Evolutionary conservation across 2,329 filamentous ascomycete species (phyloP), one percentile per base, ranked within the genome.

Genomic region (Alternaria tenuissima): DNA sequence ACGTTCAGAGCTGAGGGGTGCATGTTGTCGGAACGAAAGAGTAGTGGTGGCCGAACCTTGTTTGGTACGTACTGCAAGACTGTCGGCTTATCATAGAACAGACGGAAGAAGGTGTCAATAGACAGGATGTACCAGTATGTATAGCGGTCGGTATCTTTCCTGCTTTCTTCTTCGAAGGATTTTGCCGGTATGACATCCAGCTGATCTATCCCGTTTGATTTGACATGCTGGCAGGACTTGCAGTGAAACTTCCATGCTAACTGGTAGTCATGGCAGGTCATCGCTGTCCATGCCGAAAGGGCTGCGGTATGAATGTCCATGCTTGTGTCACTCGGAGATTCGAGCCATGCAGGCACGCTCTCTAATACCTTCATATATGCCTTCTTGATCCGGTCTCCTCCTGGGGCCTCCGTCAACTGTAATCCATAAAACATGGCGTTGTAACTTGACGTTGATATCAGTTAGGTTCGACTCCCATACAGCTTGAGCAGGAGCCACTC

Each of bases 241-340:
- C 65, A 63, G 49, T 76, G 73, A 22, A 76, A 73, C 22, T 69
- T 71, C 70, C 72, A 76, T 3, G 69, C 65, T 7, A 74, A 57
- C 36, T 73, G 71, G 41, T 73, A 73, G 24, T 76, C 71, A 12
- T 72, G 69, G 41, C 70, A 69, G 34, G 58, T 68, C 34, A 72
- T 65, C 3, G 67, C 64, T 16, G 70, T 70, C 72, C 71, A 74
- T 4, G 62, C 48, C 4, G 61, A 68, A 18, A 75, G 48, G 1
- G 66, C 59, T 32, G 73, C 72, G 26, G 65, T 68, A 30, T 64
- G 57, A 2, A 61, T 65, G 49, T 76, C 71, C 52, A 74, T 47
- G 5, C 59, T 56, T 2, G 63, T 67, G 1, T 61, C 61, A 5
- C 30, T 65, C 2, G 63, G 20, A 5, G 58, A 30, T 3, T 66